phyloP scores from a whole-genome alignment of 169 alveolate genomes.

The Hammondia hammondi region DNA sequence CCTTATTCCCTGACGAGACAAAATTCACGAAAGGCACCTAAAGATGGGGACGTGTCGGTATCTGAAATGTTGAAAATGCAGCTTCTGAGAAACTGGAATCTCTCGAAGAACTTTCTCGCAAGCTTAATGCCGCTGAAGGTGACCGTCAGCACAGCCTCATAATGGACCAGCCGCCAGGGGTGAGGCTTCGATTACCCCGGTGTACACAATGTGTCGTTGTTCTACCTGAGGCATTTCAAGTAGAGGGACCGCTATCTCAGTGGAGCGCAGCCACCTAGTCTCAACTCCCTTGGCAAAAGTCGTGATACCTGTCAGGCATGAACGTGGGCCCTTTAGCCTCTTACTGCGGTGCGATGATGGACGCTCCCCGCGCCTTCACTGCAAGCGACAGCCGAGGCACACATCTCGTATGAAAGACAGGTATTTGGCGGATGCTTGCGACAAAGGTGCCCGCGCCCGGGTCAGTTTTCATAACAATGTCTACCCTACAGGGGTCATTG shows the following conservation, averaged over 20 bases:
- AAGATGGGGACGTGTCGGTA: no score
- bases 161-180: not conserved
- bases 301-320: no score
- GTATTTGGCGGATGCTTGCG: not conserved
- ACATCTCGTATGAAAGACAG: not conserved
- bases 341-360: no score
- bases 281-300: no score
- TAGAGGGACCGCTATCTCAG: no score
- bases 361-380: no score
- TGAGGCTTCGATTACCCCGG: not conserved
- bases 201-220: no score
- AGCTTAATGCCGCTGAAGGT: not conserved
- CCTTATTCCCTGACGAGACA: no score
- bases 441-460: not conserved
- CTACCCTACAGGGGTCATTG: not conserved
- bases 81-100: not conserved
- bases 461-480: not conserved
- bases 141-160: not conserved
- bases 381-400: not conserved
- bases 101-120: conserved; percentile 25
- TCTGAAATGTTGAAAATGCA: not conserved
- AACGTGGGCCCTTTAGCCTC: no score
- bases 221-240: no score
- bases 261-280: no score
- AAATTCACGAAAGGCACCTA: no score